These are phyloP conservation scores for Termitomyces heimii DNA, from an alignment of 768 basidiomycete genomes.

Conservation along the genomic window DNA sequence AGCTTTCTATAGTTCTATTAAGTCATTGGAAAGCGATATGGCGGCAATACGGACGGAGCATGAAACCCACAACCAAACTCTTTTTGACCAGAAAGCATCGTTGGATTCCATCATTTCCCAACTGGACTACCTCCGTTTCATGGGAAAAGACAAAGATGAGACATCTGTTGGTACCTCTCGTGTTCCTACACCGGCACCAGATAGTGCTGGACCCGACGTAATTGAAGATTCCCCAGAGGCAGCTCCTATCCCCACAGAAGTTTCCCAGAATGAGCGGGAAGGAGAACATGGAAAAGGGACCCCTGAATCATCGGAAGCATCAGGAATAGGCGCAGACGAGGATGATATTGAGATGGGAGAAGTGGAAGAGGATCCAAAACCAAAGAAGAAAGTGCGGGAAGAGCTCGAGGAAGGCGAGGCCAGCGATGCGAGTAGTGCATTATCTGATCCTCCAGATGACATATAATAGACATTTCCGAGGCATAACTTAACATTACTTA, in stretches of 20 bases:
- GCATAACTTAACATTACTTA: constrained; percentile 7
- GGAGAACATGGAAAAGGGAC: constrained; percentile 32
- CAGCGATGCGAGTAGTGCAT: constrained; percentile 70
- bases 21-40: constrained; percentile 73
- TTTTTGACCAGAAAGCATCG: constrained; percentile 63
- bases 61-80: constrained; percentile 60
- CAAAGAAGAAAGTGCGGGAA: constrained; percentile 54
- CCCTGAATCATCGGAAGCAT: constrained; percentile 12
- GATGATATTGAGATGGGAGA: constrained; percentile 93
- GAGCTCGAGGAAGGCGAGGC: constrained; percentile 87
- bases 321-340: constrained; percentile 20
- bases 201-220: constrained; percentile 16
- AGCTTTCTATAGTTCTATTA: constrained; percentile 48
- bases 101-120: constrained; percentile 62
- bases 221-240: constrained; percentile 10
- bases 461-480: constrained; percentile 16
- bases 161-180: constrained; percentile 38
- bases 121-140: constrained; percentile 52
- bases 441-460: constrained; percentile 72
- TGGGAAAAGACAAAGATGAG: constrained; percentile 63
- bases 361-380: constrained; percentile 65
- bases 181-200: constrained; percentile 45
- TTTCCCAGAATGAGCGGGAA: constrained; percentile 19
- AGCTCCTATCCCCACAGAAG: background rate
- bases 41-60: constrained; percentile 67